These are phyloP conservation scores for Blastobotrys parvus DNA, from an alignment of 805 yeast genomes.

Conservation along the genomic window DNA sequence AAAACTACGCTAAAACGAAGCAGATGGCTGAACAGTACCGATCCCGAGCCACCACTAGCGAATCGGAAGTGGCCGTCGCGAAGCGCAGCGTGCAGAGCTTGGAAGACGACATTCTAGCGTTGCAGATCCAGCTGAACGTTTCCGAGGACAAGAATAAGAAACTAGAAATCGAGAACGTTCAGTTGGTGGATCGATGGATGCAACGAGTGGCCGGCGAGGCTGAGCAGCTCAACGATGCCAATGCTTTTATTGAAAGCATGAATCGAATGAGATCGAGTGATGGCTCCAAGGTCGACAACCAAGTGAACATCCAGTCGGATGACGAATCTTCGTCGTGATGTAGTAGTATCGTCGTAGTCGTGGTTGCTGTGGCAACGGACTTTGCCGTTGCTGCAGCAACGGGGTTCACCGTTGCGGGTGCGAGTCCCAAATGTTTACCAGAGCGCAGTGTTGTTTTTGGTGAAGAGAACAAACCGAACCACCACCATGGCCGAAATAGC, in stretches of 20 bases:
- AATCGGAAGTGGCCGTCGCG: constrained; percentile 17
- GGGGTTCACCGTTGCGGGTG: too few species aligned
- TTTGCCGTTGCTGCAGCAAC: too few species aligned
- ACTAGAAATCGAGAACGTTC: constrained; percentile 41
- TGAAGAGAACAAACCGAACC: too few species aligned
- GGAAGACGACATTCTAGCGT: constrained; percentile 59
- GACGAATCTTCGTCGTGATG: too few species aligned
- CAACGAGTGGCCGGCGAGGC: constrained; percentile 50
- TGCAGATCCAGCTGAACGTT: constrained; percentile 51
- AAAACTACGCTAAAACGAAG: constrained; percentile 14
- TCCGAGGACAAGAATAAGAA: constrained; percentile 29
- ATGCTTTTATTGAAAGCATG: constrained; percentile 14
- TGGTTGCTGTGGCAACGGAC: too few species aligned
- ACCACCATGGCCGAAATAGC: too few species aligned
- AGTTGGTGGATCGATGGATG: constrained; percentile 52
- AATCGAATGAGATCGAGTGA: background rate
- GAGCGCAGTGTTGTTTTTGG: too few species aligned
- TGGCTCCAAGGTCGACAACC: background rate
- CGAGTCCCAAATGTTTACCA: too few species aligned
- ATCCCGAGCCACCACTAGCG: constrained; percentile 21
- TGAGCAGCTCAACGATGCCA: constrained; percentile 47
- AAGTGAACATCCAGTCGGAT: background rate
- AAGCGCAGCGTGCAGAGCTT: constrained; percentile 41
- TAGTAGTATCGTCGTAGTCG: too few species aligned
- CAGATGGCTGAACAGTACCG: constrained; percentile 23